Evolutionary conservation across 345 rosid species (phyloP).

Genomic region (Euphorbia lathyris): DNA sequence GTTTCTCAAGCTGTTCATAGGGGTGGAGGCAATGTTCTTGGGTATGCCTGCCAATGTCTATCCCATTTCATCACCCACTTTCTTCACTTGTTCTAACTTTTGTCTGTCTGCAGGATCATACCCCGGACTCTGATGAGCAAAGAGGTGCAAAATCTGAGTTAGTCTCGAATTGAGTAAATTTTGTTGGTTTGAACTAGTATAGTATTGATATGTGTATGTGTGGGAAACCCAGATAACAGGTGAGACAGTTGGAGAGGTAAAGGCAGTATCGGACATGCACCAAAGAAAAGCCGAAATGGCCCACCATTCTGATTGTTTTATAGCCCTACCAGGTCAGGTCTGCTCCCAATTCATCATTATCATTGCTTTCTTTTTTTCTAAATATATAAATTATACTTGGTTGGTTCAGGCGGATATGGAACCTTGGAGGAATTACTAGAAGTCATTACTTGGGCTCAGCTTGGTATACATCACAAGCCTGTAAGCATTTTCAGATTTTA

Average conservation of each 20-base stretch:
- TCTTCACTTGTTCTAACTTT: no score
- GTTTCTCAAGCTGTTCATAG: slow-evolving; percentile 76
- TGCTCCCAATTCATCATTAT: slow-evolving; percentile 13
- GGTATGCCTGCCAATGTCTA: no score
- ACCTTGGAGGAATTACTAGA: slow-evolving; percentile 62
- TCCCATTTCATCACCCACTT: no score
- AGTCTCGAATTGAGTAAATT: no score
- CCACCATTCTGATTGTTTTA: slow-evolving; percentile 87
- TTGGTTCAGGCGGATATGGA: slow-evolving; percentile 79
- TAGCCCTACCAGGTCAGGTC: slow-evolving; percentile 98
- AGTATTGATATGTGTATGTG: neutral
- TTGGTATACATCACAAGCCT: slow-evolving; percentile 94
- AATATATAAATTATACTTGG: neutral
- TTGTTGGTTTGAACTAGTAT: no score
- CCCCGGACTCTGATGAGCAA: slow-evolving; percentile 51
- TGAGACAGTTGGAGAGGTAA: slow-evolving; percentile 81
- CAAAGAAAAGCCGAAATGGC: slow-evolving; percentile 99
- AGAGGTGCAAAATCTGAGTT: slow-evolving; percentile 37
- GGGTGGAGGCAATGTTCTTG: slow-evolving; percentile 86
- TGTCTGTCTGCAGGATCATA: slow-evolving; percentile 38
- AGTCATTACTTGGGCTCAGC: slow-evolving; percentile 64
- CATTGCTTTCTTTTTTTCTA: neutral
- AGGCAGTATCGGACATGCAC: slow-evolving; percentile 91
- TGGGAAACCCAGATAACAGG: slow-evolving; percentile 53
- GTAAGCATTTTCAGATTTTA: no score